Percentiles rank a stretch among this genome's conserved stretches.
Evolutionary conservation across 345 rosid species (phyloP).

Genomic region (Clausena lansium): DNA sequence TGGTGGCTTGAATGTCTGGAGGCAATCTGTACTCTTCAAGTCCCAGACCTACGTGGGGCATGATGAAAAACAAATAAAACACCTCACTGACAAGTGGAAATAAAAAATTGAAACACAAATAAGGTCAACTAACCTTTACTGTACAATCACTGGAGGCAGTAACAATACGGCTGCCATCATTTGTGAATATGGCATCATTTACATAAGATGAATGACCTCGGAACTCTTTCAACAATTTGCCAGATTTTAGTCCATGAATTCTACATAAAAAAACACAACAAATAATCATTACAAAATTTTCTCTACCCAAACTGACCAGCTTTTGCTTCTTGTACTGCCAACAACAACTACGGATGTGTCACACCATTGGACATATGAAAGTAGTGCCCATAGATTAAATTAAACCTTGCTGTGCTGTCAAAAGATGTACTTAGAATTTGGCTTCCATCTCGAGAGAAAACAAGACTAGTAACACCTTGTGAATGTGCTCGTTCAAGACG

Average conservation of each 20-base stretch:
- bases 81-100: neutral
- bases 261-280: constrained; percentile 36
- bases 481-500: constrained; percentile 93
- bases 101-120: constrained; percentile 5
- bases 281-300: neutral
- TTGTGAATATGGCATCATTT: constrained; percentile 89
- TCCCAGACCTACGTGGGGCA: constrained; percentile 78
- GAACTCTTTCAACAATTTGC: constrained; percentile 90
- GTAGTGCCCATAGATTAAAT: constrained; percentile 9
- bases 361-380: neutral
- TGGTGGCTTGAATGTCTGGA: constrained; percentile 92
- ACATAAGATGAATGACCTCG: constrained; percentile 90
- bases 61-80: neutral
- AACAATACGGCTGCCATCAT: constrained; percentile 82
- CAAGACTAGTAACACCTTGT: constrained; percentile 89
- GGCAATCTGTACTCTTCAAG: constrained; percentile 88
- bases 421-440: constrained; percentile 94
- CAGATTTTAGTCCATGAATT: constrained; percentile 96
- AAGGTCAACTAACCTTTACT: constrained; percentile 52
- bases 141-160: constrained; percentile 95
- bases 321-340: neutral
- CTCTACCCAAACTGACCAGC: neutral
- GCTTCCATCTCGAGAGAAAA: constrained; percentile 96
- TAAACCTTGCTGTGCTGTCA: constrained; percentile 85
- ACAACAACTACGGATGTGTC: neutral